Conservation (phyloP, 108 stramenopile species). For the Skeletonema tropicum region DNA sequence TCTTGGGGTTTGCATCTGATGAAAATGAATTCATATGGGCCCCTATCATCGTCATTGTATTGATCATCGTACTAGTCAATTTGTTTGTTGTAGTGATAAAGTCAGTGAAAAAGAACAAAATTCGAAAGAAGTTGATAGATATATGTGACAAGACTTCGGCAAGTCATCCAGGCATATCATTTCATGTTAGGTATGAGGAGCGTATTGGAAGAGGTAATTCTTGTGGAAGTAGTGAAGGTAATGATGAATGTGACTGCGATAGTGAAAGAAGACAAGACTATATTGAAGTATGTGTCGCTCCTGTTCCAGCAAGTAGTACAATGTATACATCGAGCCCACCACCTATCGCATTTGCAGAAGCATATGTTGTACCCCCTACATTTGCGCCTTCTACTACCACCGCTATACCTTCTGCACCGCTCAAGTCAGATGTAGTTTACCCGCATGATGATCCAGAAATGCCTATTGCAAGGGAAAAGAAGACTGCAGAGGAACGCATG, state of each 20-base stretch:
- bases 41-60: background rate
- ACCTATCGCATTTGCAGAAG: conserved; percentile 3
- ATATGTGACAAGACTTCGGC: background rate
- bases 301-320: background rate
- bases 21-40: background rate
- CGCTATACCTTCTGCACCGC: background rate
- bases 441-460: conserved; percentile 4
- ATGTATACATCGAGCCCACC: background rate
- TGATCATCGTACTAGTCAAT: background rate
- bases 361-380: background rate
- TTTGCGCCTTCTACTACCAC: background rate
- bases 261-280: background rate
- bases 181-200: conserved; percentile 1
- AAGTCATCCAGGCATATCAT: conserved; percentile 4
- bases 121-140: background rate
- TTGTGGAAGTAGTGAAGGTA: background rate
- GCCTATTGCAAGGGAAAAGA: background rate
- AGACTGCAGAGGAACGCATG: background rate
- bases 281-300: background rate
- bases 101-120: background rate
- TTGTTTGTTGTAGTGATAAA: background rate
- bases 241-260: background rate
- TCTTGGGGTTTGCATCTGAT: background rate
- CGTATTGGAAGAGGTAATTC: background rate
- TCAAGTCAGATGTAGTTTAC: background rate